Conservation (phyloP, 805 yeast genomes). For the Zygotorulaspora danielsina region DNA sequence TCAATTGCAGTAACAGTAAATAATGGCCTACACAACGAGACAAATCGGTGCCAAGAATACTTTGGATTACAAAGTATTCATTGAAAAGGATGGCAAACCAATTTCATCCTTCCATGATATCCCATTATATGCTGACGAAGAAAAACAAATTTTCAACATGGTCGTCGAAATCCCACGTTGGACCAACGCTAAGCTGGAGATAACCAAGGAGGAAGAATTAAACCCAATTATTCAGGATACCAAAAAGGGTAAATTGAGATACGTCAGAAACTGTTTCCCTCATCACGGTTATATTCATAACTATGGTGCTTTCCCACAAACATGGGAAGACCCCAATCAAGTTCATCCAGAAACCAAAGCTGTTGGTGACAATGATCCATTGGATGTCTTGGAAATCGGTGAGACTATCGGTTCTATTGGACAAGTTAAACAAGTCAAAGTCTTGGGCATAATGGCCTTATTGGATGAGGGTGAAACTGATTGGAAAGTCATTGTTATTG, state of each 20-base stretch:
- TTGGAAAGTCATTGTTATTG: conserved; percentile 90
- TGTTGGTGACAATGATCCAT: conserved; percentile 81
- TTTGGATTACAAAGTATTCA: conserved; percentile 83
- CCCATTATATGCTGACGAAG: conserved; percentile 90
- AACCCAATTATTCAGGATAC: conserved; percentile 97
- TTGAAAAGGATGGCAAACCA: conserved; percentile 91
- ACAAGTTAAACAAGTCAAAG: conserved; percentile 81
- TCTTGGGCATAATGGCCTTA: conserved; percentile 89
- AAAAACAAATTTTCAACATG: conserved; percentile 81
- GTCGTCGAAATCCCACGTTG: conserved; percentile 98
- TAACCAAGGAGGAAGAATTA: conserved; percentile 73
- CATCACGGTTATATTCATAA: conserved; percentile 98
- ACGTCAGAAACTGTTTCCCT: conserved; percentile 96
- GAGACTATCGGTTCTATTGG: conserved; percentile 62
- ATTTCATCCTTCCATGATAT: conserved; percentile 94
- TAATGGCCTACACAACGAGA: conserved; percentile 80
- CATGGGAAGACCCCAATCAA: conserved; percentile 73
- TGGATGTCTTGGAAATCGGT: conserved; percentile 83
- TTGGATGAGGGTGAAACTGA: conserved; percentile 90
- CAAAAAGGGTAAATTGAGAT: conserved; percentile 94
- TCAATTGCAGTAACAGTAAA: conserved; percentile 4
- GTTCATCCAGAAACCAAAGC: conserved; percentile 62
- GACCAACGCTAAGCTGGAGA: conserved; percentile 96
- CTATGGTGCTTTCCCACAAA: conserved; percentile 98
- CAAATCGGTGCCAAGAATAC: conserved; percentile 95